Percentiles rank a stretch among this genome's conserved stretches.
phyloP scores from a whole-genome alignment of 2,329 filamentous ascomycete species.

The Saccharata proteae region DNA sequence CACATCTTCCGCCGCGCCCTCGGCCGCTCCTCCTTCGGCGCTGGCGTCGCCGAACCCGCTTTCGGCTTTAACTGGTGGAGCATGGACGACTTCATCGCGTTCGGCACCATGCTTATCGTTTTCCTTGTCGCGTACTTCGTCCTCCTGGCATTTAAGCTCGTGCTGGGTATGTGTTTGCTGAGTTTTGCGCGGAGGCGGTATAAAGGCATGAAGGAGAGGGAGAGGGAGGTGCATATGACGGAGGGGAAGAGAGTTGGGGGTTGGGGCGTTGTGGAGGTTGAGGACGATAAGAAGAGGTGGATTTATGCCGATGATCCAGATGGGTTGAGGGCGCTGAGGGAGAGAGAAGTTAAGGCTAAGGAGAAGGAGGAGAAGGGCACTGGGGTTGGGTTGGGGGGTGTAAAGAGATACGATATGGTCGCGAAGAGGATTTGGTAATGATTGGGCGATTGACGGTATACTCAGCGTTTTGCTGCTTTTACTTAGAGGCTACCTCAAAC shows the following conservation, averaged over 20 bases:
- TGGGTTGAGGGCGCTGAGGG: constrained; percentile 47
- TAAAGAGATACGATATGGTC: constrained; percentile 82
- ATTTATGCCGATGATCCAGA: constrained; percentile 80
- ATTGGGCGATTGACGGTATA: no score
- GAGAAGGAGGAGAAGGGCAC: constrained; percentile 39
- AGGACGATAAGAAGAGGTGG: constrained; percentile 73
- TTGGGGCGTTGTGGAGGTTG: constrained; percentile 76
- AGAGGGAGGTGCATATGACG: constrained; percentile 45
- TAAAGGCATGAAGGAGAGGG: constrained; percentile 62
- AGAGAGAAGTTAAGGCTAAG: constrained; percentile 49
- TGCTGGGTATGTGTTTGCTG: constrained; percentile 79
- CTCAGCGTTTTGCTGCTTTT: no score
- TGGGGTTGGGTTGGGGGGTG: constrained; percentile 43
- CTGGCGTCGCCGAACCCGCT: constrained; percentile 22
- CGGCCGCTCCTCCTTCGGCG: constrained; percentile 57
- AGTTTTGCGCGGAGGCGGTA: constrained; percentile 71
- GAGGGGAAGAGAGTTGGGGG: constrained; percentile 62
- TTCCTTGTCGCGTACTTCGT: constrained; percentile 52
- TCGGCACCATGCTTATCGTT: constrained; percentile 71
- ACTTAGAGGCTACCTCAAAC: no score
- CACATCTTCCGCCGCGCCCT: constrained; percentile 64
- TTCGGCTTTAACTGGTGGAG: constrained; percentile 40
- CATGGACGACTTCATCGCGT: constrained; percentile 62
- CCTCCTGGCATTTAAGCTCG: constrained; percentile 43
- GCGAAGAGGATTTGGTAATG: constrained; percentile 94